Percentiles rank a stretch among this genome's conserved stretches.
phyloP scores from a whole-genome alignment of 78 protist species.

The Polysphondylium violaceum region DNA sequence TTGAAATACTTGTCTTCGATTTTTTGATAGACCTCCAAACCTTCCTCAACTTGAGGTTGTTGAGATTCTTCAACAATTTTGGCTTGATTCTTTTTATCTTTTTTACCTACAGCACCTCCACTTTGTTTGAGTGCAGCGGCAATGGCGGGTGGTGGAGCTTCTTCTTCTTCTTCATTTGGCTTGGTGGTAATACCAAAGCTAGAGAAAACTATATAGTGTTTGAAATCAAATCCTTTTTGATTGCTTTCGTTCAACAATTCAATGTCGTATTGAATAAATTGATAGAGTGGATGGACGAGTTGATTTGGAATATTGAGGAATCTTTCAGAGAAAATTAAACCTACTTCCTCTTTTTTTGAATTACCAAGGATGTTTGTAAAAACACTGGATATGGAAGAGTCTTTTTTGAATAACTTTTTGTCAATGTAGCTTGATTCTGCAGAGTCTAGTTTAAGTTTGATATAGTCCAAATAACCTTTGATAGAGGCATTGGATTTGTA shows the following conservation, averaged over 20 bases:
- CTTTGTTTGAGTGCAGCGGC: too few species aligned
- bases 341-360: background rate
- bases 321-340: constrained; percentile 46
- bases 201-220: constrained; percentile 31
- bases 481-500: constrained; percentile 4
- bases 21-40: constrained; percentile 16
- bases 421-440: constrained; percentile 6
- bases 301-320: constrained; percentile 53
- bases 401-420: background rate
- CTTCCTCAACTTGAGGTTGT: constrained; percentile 24
- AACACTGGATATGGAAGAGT: background rate
- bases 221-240: constrained; percentile 20
- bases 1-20: constrained; percentile 47
- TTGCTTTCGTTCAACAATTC: constrained; percentile 44
- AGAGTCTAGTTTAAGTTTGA: background rate
- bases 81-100: too few species aligned
- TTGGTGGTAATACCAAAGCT: constrained; percentile 42
- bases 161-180: constrained; percentile 14
- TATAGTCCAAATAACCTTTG: constrained; percentile 32
- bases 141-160: background rate
- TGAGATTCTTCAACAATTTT: too few species aligned
- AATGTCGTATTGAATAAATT: constrained; percentile 56
- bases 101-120: too few species aligned
- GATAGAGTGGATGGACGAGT: constrained; percentile 41
- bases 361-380: background rate